These are phyloP conservation scores for Rhynchospora pubera DNA, from an alignment of 176 grass and related monocot genomes.

Conservation along the genomic window DNA sequence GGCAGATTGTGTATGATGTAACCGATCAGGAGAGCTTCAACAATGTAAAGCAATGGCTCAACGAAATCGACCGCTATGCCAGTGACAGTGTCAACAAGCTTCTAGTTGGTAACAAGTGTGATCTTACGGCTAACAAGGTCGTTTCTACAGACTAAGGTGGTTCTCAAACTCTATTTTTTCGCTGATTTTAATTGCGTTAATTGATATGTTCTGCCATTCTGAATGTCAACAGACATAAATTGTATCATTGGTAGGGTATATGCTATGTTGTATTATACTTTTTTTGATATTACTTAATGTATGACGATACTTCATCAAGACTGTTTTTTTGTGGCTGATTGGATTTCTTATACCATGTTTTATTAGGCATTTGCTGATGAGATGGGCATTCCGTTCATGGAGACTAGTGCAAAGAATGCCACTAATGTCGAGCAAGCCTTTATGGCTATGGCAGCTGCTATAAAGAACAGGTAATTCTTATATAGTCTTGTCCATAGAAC, in stretches of 20 bases:
- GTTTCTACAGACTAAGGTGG: slow-evolving; percentile 65
- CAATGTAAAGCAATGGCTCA: slow-evolving; percentile 82
- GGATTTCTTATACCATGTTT: neutral
- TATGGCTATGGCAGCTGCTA: slow-evolving; percentile 61
- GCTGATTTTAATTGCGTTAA: neutral
- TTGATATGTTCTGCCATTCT: neutral
- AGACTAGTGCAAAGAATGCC: slow-evolving; percentile 85
- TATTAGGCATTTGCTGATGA: slow-evolving; percentile 82
- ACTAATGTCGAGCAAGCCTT: slow-evolving; percentile 77
- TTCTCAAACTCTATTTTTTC: neutral
- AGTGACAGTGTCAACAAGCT: slow-evolving; percentile 85
- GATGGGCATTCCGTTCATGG: slow-evolving; percentile 85
- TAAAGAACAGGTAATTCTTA: slow-evolving; percentile 48
- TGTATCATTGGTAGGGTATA: neutral
- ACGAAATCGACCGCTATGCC: slow-evolving; percentile 79
- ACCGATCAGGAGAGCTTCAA: slow-evolving; percentile 89
- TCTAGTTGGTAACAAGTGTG: slow-evolving; percentile 72
- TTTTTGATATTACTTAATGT: neutral
- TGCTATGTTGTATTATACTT: neutral
- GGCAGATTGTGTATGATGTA: slow-evolving; percentile 71
- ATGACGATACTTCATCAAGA: neutral
- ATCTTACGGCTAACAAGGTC: slow-evolving; percentile 70
- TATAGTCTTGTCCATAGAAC: neutral
- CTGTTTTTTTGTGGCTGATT: neutral
- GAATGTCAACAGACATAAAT: neutral